Evolutionary conservation across 1,284 basidiomycete species (phyloP).

Genomic region (Mycena sp.): DNA sequence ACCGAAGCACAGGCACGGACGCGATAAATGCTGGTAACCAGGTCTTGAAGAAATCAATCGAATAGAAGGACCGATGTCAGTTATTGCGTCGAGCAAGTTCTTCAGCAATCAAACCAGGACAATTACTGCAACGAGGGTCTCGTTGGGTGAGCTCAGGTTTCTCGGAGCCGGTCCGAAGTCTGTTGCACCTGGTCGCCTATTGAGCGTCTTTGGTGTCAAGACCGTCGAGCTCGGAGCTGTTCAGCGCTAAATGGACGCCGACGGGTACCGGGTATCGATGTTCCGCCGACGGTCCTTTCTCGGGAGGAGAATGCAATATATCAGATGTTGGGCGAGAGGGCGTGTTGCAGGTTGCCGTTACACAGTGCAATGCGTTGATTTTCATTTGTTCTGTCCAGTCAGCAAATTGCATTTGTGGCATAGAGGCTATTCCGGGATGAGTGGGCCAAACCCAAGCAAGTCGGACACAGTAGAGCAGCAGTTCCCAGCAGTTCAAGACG

Average conservation of each 20-base stretch:
- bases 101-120: neutral
- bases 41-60: neutral
- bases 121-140: no score
- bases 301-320: neutral
- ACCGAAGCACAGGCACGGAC: neutral
- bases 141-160: neutral
- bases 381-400: neutral
- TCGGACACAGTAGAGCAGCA: conserved; percentile 3
- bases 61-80: neutral
- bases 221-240: neutral
- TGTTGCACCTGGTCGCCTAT: neutral
- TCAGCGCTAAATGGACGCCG: neutral
- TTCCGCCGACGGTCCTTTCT: neutral
- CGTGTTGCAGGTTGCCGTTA: conserved; percentile 1
- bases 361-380: neutral
- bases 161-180: neutral
- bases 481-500: neutral
- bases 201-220: neutral
- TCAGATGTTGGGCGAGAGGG: neutral
- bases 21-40: neutral
- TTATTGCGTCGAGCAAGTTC: neutral
- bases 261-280: neutral
- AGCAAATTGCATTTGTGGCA: conserved; percentile 6
- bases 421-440: neutral
- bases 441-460: neutral